Evolutionary conservation across 2,329 filamentous ascomycete species (phyloP), one percentile per base, ranked within the genome.

Genomic region (Clarireedia sp.): DNA sequence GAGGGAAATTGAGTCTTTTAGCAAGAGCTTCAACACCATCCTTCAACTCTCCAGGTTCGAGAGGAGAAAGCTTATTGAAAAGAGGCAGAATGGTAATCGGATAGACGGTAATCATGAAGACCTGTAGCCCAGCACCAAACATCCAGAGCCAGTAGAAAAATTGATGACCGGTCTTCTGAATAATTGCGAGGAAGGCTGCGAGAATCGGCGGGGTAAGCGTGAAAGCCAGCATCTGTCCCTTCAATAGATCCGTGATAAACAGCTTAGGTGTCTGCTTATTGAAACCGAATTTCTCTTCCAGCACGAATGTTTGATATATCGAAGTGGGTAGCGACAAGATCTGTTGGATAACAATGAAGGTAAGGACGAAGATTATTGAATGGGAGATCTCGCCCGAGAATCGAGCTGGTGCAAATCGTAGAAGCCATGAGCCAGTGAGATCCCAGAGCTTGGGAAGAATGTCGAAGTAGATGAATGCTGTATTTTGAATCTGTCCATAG

Each of bases 91-190:
- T 97, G 60, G 87, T 84, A 66, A 96, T 89, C 1, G 94, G 94
- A 74, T 96, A 99, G 69, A 96, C 87, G 46, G 94, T 96, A 67
- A 96, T 96, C 74, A 89, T 91, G 71, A 94, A 92, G 60, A 97
- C 79, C 74, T 97, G 94, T 41, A 99, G 82, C 56, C 82, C 85
- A 58, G 95, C 84, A 64, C 88, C 86, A 68, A 99, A 97, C 57
- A 94, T 74, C 91, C 92, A 99, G 56, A 99, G 83, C 71, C 96
- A 99, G 76, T 95, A 95, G 79, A 97, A 96, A 79, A 99, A 99
- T 69, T 86, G 82, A 69, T 87, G 89, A 62, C 94, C 94, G 12
- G 95, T 96, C 75, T 87, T 89, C 73, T 96, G 86, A 66, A 99
- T 87, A 69, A 99, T 99, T 71, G 88, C 83, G 67, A 97, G 81